Evolutionary conservation across 2,329 filamentous ascomycete genomes (phyloP).

Genomic region (Amauroascus verrucosus): DNA sequence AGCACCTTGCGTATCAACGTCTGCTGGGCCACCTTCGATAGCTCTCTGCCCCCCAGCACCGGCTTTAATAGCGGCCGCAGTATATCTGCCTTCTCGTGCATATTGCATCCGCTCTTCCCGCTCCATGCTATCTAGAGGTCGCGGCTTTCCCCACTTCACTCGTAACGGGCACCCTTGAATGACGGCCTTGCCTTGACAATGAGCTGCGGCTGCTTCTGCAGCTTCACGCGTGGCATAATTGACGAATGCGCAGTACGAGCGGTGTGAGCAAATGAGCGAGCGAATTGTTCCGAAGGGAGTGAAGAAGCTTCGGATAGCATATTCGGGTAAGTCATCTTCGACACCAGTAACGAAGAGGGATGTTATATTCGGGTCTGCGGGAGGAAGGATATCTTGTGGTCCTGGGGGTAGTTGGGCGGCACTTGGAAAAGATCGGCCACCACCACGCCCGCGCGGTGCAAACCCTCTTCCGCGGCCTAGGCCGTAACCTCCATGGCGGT

Average conservation of each 20-base stretch:
- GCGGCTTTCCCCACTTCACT: constrained; percentile 86
- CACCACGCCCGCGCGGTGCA: constrained; percentile 40
- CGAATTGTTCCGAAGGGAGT: constrained; percentile 79
- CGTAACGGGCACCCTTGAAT: constrained; percentile 84
- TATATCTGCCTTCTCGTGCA: constrained; percentile 62
- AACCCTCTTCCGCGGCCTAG: constrained; percentile 36
- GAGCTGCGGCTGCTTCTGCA: constrained; percentile 74
- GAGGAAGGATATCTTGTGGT: constrained; percentile 76
- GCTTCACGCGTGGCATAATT: constrained; percentile 80
- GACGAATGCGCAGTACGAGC: constrained; percentile 92
- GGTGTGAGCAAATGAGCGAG: constrained; percentile 89
- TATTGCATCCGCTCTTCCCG: constrained; percentile 73
- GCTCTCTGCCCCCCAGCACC: constrained; percentile 16
- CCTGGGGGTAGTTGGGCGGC: constrained; percentile 66
- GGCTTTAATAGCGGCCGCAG: constrained; percentile 41
- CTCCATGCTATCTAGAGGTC: constrained; percentile 83
- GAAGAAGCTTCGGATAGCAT: constrained; percentile 85
- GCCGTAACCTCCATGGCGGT: constrained; percentile 40
- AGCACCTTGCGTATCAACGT: constrained; percentile 15
- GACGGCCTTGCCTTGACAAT: constrained; percentile 77
- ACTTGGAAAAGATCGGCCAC: constrained; percentile 54
- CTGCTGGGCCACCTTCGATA: constrained; percentile 15
- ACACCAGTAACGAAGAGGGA: constrained; percentile 92
- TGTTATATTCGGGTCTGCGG: constrained; percentile 72
- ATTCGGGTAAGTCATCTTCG: constrained; percentile 90